A percentile compares a stretch with the other conserved stretches of the same genome.
These are phyloP conservation scores for Lachancea sp. DNA, from an alignment of 805 yeast species.

Conservation along the genomic window DNA sequence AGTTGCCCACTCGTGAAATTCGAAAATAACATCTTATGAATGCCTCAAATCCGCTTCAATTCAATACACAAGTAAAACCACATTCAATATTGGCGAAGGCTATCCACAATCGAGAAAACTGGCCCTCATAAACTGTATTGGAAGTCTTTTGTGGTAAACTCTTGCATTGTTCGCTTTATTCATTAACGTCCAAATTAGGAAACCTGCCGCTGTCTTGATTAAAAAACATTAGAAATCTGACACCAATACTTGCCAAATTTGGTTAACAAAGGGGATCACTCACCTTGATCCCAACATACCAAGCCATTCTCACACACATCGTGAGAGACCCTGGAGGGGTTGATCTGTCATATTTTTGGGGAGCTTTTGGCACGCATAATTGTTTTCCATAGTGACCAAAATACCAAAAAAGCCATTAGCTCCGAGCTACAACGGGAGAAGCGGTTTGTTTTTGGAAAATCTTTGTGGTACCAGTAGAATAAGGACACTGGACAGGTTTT, in stretches of 20 bases:
- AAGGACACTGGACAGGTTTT: too few species aligned
- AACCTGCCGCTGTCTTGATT: background rate
- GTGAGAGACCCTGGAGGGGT: background rate
- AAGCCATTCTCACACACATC: background rate
- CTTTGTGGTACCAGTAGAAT: too few species aligned
- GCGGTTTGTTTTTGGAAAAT: too few species aligned
- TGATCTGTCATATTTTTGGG: background rate
- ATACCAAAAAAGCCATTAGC: too few species aligned
- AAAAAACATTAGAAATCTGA: background rate
- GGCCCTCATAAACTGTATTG: background rate
- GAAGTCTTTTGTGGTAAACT: background rate
- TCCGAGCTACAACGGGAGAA: too few species aligned
- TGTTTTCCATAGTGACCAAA: background rate
- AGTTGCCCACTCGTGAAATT: background rate
- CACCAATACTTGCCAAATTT: slow-evolving; percentile 1
- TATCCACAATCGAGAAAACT: background rate
- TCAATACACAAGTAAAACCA: slow-evolving; percentile 3
- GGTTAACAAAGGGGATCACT: background rate
- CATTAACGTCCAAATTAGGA: slow-evolving; percentile 6
- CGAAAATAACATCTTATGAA: background rate
- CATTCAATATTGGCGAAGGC: background rate
- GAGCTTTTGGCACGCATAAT: background rate
- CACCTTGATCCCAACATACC: background rate
- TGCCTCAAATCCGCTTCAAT: background rate
- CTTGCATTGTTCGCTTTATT: background rate